These are phyloP conservation scores for Populus hybrid DNA, from an alignment of 441 rosid genomes.

Conservation along the genomic window DNA sequence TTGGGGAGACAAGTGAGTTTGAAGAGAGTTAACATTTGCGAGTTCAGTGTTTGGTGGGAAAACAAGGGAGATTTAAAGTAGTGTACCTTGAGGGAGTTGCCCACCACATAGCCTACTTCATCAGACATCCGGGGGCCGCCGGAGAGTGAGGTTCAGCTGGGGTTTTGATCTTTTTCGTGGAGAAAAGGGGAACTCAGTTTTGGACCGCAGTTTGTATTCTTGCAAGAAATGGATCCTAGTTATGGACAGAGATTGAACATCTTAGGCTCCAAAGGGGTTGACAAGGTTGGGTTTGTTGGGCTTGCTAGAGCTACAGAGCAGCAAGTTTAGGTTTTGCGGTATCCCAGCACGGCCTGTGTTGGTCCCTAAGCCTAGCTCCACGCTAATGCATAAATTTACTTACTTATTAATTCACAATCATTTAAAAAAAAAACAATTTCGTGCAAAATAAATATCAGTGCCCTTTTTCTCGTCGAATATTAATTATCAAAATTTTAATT, in stretches of 20 bases:
- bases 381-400: neutral
- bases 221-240: neutral
- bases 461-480: too few relatives aligned
- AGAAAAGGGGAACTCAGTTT: neutral
- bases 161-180: neutral
- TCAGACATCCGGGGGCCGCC: neutral
- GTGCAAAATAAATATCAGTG: neutral
- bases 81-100: neutral
- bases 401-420: neutral
- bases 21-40: neutral
- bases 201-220: neutral
- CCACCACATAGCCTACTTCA: neutral
- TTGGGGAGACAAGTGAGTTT: conserved; percentile 4
- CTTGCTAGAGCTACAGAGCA: neutral
- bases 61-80: neutral
- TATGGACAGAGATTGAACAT: neutral
- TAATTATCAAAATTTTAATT: too few relatives aligned
- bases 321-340: neutral
- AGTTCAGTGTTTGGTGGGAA: neutral
- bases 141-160: neutral
- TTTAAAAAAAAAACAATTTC: too few relatives aligned
- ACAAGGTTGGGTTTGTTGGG: neutral
- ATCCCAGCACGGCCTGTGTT: neutral
- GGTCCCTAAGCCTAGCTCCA: neutral
- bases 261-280: neutral